These are phyloP conservation scores for Albatrellus ellisii DNA, from an alignment of 768 basidiomycete species.

Conservation along the genomic window DNA sequence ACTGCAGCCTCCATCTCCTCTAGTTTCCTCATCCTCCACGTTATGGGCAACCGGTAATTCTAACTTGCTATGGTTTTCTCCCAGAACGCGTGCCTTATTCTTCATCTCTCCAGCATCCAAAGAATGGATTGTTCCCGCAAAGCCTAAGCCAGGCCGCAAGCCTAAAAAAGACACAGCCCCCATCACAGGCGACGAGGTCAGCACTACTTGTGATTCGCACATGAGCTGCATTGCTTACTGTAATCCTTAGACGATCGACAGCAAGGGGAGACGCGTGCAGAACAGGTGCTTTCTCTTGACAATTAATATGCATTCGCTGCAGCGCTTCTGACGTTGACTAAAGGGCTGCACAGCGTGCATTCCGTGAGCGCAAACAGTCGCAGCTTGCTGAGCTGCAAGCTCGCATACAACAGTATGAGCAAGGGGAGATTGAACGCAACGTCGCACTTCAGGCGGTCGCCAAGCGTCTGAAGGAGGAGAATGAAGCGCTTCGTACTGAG, in stretches of 20 bases:
- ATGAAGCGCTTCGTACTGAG: conserved; percentile 58
- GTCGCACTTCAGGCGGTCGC: conserved; percentile 74
- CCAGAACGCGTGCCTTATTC: conserved; percentile 6
- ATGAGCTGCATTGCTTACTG: conserved; percentile 8
- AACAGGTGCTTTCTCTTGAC: conserved; percentile 35
- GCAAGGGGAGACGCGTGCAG: conserved; percentile 59
- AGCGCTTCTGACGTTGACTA: conserved; percentile 3
- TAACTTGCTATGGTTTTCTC: not conserved
- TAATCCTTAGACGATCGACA: conserved; percentile 25
- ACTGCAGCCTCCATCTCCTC: conserved; percentile 8
- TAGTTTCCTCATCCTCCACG: conserved; percentile 34
- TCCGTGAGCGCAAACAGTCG: conserved; percentile 80
- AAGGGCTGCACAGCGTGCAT: conserved; percentile 82
- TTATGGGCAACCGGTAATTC: conserved; percentile 66
- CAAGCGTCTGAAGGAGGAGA: conserved; percentile 79
- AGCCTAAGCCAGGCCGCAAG: conserved; percentile 79
- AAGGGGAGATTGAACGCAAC: conserved; percentile 83
- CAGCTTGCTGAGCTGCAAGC: conserved; percentile 83
- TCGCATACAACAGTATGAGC: conserved; percentile 73
- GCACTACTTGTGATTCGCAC: conserved; percentile 13
- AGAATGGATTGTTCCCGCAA: conserved; percentile 81
- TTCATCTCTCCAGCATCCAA: conserved; percentile 48
- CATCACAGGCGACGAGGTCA: conserved; percentile 32
- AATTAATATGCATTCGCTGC: not conserved
- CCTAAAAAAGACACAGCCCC: conserved; percentile 56